Percentiles rank a stretch among this genome's conserved stretches.
phyloP scores from a whole-genome alignment of 139 green algal genomes.

The Mesotaenium endlicherianum region DNA sequence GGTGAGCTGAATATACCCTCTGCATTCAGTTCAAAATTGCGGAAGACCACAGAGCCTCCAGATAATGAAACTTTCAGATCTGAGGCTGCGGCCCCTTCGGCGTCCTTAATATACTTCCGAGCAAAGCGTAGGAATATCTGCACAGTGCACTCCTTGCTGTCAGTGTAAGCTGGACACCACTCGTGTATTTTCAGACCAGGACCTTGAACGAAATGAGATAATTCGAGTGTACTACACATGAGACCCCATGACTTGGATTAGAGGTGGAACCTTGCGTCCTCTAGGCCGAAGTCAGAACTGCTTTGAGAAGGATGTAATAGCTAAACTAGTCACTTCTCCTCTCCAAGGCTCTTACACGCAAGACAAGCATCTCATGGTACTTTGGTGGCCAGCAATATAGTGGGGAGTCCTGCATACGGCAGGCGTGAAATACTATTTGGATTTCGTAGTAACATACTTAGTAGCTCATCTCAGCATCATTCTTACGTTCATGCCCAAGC shows the following conservation, averaged over 20 bases:
- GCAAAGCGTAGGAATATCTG: constrained; percentile 24
- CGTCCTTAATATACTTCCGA: constrained; percentile 43
- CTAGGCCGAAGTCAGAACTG: background rate
- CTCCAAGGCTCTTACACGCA: too few relatives aligned
- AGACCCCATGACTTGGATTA: background rate
- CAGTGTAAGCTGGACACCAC: background rate
- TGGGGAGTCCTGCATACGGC: too few relatives aligned
- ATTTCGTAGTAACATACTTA: too few relatives aligned
- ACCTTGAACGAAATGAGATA: background rate
- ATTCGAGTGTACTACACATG: background rate
- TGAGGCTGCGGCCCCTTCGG: constrained; percentile 21
- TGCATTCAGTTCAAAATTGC: constrained; percentile 42
- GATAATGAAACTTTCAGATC: constrained; percentile 30
- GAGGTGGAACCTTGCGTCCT: background rate
- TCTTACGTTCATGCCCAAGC: too few relatives aligned
- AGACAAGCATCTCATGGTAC: too few relatives aligned
- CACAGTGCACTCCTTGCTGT: background rate
- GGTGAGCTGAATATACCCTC: background rate
- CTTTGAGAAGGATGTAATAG: background rate
- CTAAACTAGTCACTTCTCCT: too few relatives aligned
- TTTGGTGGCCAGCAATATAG: too few relatives aligned
- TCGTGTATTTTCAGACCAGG: background rate
- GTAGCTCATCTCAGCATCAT: too few relatives aligned
- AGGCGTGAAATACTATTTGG: too few relatives aligned
- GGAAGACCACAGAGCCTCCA: constrained; percentile 30